Evolutionary conservation across 306 rosid genomes (phyloP).

Genomic region (Ceratonia siliqua): DNA sequence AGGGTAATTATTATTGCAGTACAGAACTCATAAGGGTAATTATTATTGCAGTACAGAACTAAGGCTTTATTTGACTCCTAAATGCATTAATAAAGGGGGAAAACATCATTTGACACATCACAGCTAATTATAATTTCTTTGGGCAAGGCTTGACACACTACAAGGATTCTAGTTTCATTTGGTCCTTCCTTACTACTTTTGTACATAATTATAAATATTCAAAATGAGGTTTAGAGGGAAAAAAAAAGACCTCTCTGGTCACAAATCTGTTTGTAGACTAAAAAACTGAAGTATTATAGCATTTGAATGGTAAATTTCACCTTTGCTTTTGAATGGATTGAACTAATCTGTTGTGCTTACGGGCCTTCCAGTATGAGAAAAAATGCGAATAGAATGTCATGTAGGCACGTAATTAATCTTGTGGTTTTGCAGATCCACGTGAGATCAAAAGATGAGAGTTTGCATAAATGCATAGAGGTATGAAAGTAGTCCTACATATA

Average conservation of each 20-base stretch:
- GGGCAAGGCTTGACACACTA: background rate
- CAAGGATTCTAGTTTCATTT: slow-evolving; percentile 2
- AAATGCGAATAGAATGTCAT: background rate
- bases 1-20: slow-evolving; percentile 49
- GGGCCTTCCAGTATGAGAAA: background rate
- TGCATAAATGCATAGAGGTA: slow-evolving; percentile 86
- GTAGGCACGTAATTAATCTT: slow-evolving; percentile 20
- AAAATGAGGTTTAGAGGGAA: background rate
- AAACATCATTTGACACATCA: background rate
- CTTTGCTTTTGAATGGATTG: slow-evolving; percentile 1
- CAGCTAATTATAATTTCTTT: background rate
- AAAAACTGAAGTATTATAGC: background rate
- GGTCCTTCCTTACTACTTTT: slow-evolving; percentile 1
- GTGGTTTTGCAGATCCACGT: slow-evolving; percentile 81
- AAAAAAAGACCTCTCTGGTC: background rate
- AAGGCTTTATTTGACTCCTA: slow-evolving; percentile 8
- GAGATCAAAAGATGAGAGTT: slow-evolving; percentile 70
- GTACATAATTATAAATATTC: background rate
- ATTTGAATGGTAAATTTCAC: background rate
- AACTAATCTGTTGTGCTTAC: background rate
- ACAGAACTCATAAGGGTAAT: slow-evolving; percentile 66
- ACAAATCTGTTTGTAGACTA: background rate
- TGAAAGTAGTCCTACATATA: background rate
- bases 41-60: background rate
- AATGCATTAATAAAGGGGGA: background rate